Percentiles rank a stretch among this genome's conserved stretches.
Conservation (phyloP, 139 green algal genomes). For the Picochlorum costavermella region DNA sequence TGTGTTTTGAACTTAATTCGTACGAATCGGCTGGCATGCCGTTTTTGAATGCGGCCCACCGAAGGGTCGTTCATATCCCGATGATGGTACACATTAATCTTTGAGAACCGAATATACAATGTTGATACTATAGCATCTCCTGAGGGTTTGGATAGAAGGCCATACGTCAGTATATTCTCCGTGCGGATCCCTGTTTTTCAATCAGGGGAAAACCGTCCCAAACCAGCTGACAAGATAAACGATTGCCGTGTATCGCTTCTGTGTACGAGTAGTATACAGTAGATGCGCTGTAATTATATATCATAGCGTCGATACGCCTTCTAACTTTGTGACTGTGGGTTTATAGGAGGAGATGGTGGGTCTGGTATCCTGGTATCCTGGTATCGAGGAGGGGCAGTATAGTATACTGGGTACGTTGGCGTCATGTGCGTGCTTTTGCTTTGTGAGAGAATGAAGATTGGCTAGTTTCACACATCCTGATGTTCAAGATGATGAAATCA, state of each 20-base stretch:
- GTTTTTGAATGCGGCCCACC: too few relatives aligned
- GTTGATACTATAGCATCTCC: conserved; percentile 26
- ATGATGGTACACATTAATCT: conserved; percentile 34
- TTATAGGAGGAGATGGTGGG: too few relatives aligned
- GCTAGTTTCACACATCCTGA: neutral
- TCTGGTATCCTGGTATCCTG: too few relatives aligned
- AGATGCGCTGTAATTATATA: neutral
- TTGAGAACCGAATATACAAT: conserved; percentile 37
- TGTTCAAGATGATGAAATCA: conserved; percentile 8
- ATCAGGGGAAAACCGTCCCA: conserved; percentile 10
- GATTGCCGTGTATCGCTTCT: neutral
- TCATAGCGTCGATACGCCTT: neutral
- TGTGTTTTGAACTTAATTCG: too few relatives aligned
- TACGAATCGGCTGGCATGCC: too few relatives aligned
- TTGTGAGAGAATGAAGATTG: conserved; percentile 25
- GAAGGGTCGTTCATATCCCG: conserved; percentile 1
- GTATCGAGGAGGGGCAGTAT: too few relatives aligned
- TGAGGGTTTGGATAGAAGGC: conserved; percentile 17
- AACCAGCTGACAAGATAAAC: conserved; percentile 23
- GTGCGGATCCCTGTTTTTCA: conserved; percentile 19
- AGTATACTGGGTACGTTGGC: too few relatives aligned
- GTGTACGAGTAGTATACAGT: neutral
- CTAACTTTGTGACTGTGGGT: neutral
- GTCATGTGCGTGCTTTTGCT: neutral
- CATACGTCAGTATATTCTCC: conserved; percentile 31